Evolutionary conservation across 2,329 filamentous ascomycete genomes (phyloP).

Genomic region (Pestalotiopsis sp.): DNA sequence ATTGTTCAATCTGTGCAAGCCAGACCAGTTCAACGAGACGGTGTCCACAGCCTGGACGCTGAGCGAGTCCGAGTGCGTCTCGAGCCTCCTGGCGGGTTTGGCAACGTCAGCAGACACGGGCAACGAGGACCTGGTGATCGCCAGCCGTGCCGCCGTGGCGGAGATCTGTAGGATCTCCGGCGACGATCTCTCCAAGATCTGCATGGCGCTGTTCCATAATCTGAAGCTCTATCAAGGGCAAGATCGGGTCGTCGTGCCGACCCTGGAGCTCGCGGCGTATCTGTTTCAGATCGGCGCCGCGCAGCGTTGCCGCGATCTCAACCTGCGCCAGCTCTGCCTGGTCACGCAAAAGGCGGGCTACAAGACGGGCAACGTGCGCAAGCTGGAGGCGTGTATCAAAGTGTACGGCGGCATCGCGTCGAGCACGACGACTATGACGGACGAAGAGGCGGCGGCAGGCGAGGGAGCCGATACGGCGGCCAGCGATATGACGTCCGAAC

Average conservation of each 20-base stretch:
- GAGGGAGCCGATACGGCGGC: slow-evolving; percentile 16
- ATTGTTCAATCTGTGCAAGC: slow-evolving; percentile 51
- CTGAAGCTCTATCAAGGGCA: slow-evolving; percentile 55
- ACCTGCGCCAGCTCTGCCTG: slow-evolving; percentile 64
- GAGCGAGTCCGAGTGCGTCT: slow-evolving; percentile 43
- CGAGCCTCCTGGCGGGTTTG: slow-evolving; percentile 65
- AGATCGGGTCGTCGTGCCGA: slow-evolving; percentile 74
- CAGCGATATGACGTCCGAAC: slow-evolving; percentile 15
- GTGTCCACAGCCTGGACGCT: slow-evolving; percentile 37
- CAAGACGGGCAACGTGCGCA: slow-evolving; percentile 80
- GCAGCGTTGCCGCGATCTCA: slow-evolving; percentile 39
- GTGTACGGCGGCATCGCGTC: slow-evolving; percentile 73
- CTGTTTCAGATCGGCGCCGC: slow-evolving; percentile 67
- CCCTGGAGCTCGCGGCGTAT: slow-evolving; percentile 77
- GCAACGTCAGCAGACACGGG: slow-evolving; percentile 77
- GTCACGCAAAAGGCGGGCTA: slow-evolving; percentile 78
- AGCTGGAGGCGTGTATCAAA: slow-evolving; percentile 78
- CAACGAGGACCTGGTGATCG: slow-evolving; percentile 73
- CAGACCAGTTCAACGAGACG: slow-evolving; percentile 36
- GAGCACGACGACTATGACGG: neutral
- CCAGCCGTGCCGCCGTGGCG: slow-evolving; percentile 66
- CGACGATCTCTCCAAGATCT: slow-evolving; percentile 45
- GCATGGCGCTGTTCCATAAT: slow-evolving; percentile 55
- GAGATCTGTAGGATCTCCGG: slow-evolving; percentile 49
- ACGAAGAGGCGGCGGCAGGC: slow-evolving; percentile 13